Conservation (phyloP, 495 filamentous ascomycete species). For the Lophiostoma macrostomum region DNA sequence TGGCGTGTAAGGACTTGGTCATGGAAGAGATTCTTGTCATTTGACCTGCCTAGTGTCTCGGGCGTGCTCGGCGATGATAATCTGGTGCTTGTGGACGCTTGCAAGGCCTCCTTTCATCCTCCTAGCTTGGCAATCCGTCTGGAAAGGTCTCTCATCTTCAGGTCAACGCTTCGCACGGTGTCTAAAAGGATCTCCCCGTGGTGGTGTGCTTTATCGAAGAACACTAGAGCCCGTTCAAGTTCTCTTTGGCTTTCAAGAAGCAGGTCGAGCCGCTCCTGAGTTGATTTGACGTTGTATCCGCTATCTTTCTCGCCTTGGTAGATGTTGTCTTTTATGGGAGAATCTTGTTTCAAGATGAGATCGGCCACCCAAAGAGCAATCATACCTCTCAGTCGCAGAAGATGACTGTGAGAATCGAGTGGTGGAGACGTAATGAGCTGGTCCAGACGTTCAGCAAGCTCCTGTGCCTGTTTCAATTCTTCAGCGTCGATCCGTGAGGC, state of each 20-base stretch:
- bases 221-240: slow-evolving; percentile 1
- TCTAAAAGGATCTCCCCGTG: not conserved
- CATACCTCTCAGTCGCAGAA: slow-evolving; percentile 65
- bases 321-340: not conserved
- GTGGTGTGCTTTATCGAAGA: slow-evolving; percentile 4
- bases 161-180: not conserved
- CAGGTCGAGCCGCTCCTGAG: not conserved
- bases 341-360: slow-evolving; percentile 37
- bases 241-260: slow-evolving; percentile 1
- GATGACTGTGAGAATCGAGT: slow-evolving; percentile 55
- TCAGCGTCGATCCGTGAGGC: slow-evolving; percentile 10
- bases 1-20: no score
- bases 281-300: not conserved
- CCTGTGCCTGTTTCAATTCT: slow-evolving; percentile 48
- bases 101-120: no score
- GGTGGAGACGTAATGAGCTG: slow-evolving; percentile 60
- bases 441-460: slow-evolving; percentile 63
- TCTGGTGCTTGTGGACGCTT: no score
- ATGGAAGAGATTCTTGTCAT: no score
- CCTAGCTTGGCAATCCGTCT: not conserved
- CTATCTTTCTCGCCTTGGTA: no score
- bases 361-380: slow-evolving; percentile 67
- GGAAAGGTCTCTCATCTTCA: not conserved
- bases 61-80: no score
- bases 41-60: no score